These are phyloP conservation scores for Xylaria multiplex DNA, from an alignment of 2,329 filamentous ascomycete genomes.

Conservation along the genomic window DNA sequence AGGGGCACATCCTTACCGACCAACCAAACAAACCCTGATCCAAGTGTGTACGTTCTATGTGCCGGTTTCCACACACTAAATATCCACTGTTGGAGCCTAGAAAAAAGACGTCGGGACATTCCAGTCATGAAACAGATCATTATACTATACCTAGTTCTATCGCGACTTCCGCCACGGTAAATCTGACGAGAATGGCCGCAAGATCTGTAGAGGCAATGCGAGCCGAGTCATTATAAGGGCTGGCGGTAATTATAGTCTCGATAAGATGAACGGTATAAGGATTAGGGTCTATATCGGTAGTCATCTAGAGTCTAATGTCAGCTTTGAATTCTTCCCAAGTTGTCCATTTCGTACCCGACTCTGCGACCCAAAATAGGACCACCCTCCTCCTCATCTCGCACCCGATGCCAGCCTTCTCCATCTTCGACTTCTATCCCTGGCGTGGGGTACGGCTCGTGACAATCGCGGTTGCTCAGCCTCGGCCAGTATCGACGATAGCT, in stretches of 20 bases:
- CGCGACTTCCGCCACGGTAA: background rate
- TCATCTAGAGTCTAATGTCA: slow-evolving; percentile 45
- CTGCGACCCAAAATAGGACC: slow-evolving; percentile 47
- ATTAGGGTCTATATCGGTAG: slow-evolving; percentile 25
- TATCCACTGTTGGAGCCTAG: background rate
- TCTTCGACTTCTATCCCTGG: slow-evolving; percentile 52
- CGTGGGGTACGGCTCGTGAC: slow-evolving; percentile 66
- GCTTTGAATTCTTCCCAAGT: slow-evolving; percentile 37
- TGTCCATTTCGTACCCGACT: slow-evolving; percentile 48
- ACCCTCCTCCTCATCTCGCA: slow-evolving; percentile 66
- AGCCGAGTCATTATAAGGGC: background rate
- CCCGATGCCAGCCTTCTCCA: slow-evolving; percentile 52
- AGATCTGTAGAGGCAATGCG: background rate
- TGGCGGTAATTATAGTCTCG: background rate
- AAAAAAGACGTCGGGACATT: background rate
- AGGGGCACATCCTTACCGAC: background rate
- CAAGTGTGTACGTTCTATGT: background rate
- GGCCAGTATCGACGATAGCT: slow-evolving; percentile 74
- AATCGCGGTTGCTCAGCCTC: slow-evolving; percentile 60
- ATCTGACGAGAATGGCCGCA: background rate
- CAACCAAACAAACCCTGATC: no score
- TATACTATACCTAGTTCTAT: slow-evolving; percentile 1
- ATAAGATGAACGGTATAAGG: slow-evolving; percentile 5
- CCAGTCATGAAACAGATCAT: background rate
- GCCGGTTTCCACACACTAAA: background rate